Base-by-base conservation (phyloP, 129 eudicot species). In the Chrysanthemum lavandulifolium region DNA sequence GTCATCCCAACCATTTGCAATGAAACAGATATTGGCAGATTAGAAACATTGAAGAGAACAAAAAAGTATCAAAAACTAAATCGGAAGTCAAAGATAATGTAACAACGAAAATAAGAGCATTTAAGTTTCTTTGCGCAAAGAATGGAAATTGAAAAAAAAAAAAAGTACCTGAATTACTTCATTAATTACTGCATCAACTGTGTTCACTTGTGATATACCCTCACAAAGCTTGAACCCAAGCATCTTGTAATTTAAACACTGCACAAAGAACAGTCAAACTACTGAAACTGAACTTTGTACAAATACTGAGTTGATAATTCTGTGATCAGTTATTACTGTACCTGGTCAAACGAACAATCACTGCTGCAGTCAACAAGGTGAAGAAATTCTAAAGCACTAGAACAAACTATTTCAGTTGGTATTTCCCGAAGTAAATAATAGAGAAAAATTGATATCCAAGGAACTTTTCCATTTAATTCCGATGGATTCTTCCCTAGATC, bases 171-270 rank as follows among this genome's bases (percentile, higher is more conserved):
- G 84, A 66, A 86, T 81, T 61, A 91, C 79, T 81, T 86, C 82
- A 66, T 86, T 80, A 69, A 86, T 74, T 13, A 91, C 81, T 61
- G 78, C 76, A 45, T 68, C 76, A 43, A 81, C 82, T 58, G 60
- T 58, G 61, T 78, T 81, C 82, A 82, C 73, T 72, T 76, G 84
- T 72, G 82, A 77, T 76, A 82, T 81, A 59, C 78, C 82, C 82
- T 88, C 97, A 66, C 86, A 84, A 60, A 91, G 82, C 86, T 89
- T 91, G 68, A 86, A 74, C 62, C 97, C 97, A 82, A 88, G 90
- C 79, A 88, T 79, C 80, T 82, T 84, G 88, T 82, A 88, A 82
- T 91, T 91, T 69, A 86, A 76, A 67, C 82, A 80, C 97, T 91
- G 80, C 82, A 84, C 71, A 79, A 11, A 45, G 4, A 83, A 73